Evolutionary conservation across 352 stramenopile species (phyloP).

Genomic region (Phytopythium sindhum): DNA sequence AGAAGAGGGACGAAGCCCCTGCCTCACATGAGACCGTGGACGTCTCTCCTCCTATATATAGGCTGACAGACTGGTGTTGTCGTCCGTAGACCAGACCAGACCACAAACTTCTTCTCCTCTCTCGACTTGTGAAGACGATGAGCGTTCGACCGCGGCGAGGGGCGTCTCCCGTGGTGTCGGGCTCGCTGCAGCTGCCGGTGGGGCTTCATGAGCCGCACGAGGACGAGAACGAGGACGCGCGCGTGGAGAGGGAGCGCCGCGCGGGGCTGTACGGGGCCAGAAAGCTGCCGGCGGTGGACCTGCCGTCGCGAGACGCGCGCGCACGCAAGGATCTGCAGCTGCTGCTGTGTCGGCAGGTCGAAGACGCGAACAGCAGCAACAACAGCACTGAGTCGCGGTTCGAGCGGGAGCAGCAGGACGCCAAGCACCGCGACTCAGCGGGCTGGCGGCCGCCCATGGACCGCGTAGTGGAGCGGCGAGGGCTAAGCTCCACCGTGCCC

Average conservation of each 20-base stretch:
- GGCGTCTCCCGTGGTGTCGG: background rate
- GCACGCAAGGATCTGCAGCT: constrained; percentile 40
- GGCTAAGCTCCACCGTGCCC: constrained; percentile 48
- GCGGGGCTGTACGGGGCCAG: constrained; percentile 33
- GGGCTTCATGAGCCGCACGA: background rate
- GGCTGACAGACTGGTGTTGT: too few relatives aligned
- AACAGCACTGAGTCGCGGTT: constrained; percentile 14
- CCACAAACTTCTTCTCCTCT: too few relatives aligned
- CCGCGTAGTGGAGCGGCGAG: constrained; percentile 34
- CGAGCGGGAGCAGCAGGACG: constrained; percentile 50
- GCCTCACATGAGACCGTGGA: too few relatives aligned
- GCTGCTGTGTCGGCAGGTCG: constrained; percentile 16
- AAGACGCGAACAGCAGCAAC: constrained; percentile 2
- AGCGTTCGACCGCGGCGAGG: background rate
- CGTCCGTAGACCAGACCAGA: too few relatives aligned
- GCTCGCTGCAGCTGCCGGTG: background rate
- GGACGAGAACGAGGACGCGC: constrained; percentile 14
- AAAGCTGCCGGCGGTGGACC: constrained; percentile 29
- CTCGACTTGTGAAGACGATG: too few relatives aligned
- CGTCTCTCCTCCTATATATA: too few relatives aligned
- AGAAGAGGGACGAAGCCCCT: too few relatives aligned
- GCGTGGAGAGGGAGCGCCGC: constrained; percentile 29
- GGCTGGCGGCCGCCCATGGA: constrained; percentile 48
- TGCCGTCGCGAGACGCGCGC: constrained; percentile 33
- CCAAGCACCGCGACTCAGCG: constrained; percentile 46